These are phyloP conservation scores for Chlorella vulgaris DNA, from an alignment of 139 green algal species.

Conservation along the genomic window DNA sequence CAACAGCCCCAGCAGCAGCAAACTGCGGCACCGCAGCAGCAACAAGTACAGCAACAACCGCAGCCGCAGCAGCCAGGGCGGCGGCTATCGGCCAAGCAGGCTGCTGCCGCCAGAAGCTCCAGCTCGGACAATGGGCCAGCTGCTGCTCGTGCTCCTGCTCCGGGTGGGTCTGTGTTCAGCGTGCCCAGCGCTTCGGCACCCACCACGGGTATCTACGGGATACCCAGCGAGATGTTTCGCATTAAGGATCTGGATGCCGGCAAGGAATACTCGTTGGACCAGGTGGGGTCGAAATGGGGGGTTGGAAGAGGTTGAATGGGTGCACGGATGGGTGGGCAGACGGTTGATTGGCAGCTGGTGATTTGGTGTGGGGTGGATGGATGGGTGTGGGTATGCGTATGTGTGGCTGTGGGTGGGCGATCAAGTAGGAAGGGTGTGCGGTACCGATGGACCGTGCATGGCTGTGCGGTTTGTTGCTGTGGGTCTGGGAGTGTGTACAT, in stretches of 20 bases:
- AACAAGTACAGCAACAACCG: conserved; percentile 5
- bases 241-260: conserved; percentile 54
- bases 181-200: conserved; percentile 34
- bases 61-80: not conserved
- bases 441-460: too few species aligned
- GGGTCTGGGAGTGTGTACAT: too few species aligned
- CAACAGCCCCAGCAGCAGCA: not conserved
- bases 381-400: too few species aligned
- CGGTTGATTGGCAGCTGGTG: too few species aligned
- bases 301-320: too few species aligned
- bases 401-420: too few species aligned
- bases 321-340: too few species aligned
- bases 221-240: conserved; percentile 39
- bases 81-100: not conserved
- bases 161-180: conserved; percentile 32
- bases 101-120: not conserved
- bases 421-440: too few species aligned
- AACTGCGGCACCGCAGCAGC: not conserved
- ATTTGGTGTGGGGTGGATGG: too few species aligned
- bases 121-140: not conserved
- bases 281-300: conserved; percentile 20
- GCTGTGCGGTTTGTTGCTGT: too few species aligned
- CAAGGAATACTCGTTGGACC: conserved; percentile 46
- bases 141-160: not conserved
- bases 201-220: conserved; percentile 41